Evolutionary conservation across 1,139 yeast genomes (phyloP), one percentile per base, ranked within the genome.

Genomic region (Suhomyces yuchorum): DNA sequence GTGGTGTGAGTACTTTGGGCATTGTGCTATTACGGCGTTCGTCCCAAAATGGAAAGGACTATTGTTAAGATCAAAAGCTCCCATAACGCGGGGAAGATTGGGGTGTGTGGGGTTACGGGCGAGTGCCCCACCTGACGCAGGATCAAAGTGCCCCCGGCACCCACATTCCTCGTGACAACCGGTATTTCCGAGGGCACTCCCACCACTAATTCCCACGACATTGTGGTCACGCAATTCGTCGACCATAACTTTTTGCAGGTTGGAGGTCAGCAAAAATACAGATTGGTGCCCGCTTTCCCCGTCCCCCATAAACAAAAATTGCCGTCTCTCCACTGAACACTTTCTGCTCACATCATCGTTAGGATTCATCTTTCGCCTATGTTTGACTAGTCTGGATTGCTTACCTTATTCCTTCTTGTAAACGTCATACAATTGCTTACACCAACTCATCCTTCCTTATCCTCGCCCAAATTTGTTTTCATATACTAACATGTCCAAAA

Each of bases 401-500:
- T 14, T 20, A 14, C 15, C 30, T 5, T 22, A 9, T 14, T 22
- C 17, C n/a, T 4, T 8, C 26, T 23, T 23, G 14, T 23, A 12
- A 22, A 17, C 36, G 11, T 33, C 42, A 32, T 18, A 15, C 42
- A 33, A 36, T 40, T 40, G 47, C 47, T 36, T 22, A 20, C 19
- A 8, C 9, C 34, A 14, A 30, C 34, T 5, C 20, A n/a, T 23
- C 33, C 32, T 40, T 26, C 34, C 39, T 18, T 28, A 26, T 40
- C n/a, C n/a, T 24, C 37, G 17, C 22, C 37, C 8, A 24, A 37
- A 14, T 26, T 30, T 37, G 34, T 33, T 22, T 37, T 43, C 17
- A 44, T 43, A 28, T 70, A 72, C 77, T 71, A 72, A 68, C 66
- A 75, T 75, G 80, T 71, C 77, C 43, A 71, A 73, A 71, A 69